Evolutionary conservation across 495 filamentous ascomycete species (phyloP).

Genomic region (Penicillium macrosclerotiorum): DNA sequence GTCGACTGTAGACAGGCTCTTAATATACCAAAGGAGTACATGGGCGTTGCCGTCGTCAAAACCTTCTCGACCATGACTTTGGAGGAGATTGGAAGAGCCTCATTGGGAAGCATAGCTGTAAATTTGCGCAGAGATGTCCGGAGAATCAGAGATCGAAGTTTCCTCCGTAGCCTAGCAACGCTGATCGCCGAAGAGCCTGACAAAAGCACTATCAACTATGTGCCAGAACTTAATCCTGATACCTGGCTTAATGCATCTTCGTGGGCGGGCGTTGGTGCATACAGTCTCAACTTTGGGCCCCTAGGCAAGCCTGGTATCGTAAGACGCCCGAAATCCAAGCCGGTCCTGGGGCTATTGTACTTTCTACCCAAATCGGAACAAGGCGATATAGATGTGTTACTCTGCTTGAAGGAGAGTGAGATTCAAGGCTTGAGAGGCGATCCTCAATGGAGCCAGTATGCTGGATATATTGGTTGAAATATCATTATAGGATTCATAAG

Average conservation of each 20-base stretch:
- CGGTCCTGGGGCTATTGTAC: conserved; percentile 42
- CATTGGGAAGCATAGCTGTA: too few relatives aligned
- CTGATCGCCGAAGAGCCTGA: too few relatives aligned
- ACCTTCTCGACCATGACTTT: too few relatives aligned
- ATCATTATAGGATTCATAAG: not conserved
- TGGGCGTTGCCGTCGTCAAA: too few relatives aligned
- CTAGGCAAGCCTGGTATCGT: conserved; percentile 43
- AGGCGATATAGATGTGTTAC: conserved; percentile 36
- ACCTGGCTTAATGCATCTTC: conserved; percentile 21
- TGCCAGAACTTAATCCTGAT: conserved; percentile 8
- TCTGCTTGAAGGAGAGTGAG: conserved; percentile 47
- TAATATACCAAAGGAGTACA: too few relatives aligned
- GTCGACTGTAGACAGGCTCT: too few relatives aligned
- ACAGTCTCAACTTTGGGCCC: conserved; percentile 19
- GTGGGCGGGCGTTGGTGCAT: conserved; percentile 11
- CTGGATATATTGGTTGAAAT: conserved; percentile 24
- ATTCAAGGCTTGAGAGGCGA: conserved; percentile 35
- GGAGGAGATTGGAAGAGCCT: too few relatives aligned
- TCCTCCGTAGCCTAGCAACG: too few relatives aligned
- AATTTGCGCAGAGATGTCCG: too few relatives aligned
- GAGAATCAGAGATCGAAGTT: too few relatives aligned
- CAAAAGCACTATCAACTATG: too few relatives aligned
- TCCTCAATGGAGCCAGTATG: conserved; percentile 30
- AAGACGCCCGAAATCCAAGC: conserved; percentile 38
- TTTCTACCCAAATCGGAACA: conserved; percentile 35